Conservation (phyloP, 2,329 filamentous ascomycete species). For the Penicillium sclerotigenum region DNA sequence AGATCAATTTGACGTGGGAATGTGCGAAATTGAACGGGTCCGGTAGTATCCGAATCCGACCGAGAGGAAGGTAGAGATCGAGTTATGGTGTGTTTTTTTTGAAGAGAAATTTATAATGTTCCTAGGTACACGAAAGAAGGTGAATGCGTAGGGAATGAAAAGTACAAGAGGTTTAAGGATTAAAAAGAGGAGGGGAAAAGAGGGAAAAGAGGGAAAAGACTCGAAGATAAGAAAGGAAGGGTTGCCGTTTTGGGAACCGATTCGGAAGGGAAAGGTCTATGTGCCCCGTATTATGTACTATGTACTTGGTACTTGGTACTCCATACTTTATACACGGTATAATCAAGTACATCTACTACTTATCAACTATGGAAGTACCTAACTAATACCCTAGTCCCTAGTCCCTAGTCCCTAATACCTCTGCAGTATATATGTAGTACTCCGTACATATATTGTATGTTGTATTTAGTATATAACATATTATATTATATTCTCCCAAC, state of each 20-base stretch:
- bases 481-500: too few species aligned
- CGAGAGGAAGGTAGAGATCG: constrained; percentile 6
- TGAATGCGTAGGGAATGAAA: background rate
- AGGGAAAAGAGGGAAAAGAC: background rate
- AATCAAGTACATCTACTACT: background rate
- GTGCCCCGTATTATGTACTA: background rate
- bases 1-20: constrained; percentile 17
- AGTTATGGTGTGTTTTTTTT: background rate
- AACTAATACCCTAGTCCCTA: too few species aligned
- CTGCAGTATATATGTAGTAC: too few species aligned
- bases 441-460: too few species aligned
- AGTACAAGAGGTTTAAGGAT: background rate
- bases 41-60: constrained; percentile 31
- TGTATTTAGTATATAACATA: too few species aligned
- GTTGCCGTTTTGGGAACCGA: constrained; percentile 18
- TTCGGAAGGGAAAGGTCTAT: constrained; percentile 10
- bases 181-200: constrained; percentile 1
- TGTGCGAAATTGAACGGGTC: constrained; percentile 29
- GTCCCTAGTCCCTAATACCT: too few species aligned
- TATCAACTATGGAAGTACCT: too few species aligned
- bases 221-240: constrained; percentile 17
- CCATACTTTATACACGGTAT: too few species aligned
- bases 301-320: background rate
- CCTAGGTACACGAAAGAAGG: background rate
- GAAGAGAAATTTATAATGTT: too few species aligned